Conservation (phyloP, 768 basidiomycete species). For the Cubamyces sp. region DNA sequence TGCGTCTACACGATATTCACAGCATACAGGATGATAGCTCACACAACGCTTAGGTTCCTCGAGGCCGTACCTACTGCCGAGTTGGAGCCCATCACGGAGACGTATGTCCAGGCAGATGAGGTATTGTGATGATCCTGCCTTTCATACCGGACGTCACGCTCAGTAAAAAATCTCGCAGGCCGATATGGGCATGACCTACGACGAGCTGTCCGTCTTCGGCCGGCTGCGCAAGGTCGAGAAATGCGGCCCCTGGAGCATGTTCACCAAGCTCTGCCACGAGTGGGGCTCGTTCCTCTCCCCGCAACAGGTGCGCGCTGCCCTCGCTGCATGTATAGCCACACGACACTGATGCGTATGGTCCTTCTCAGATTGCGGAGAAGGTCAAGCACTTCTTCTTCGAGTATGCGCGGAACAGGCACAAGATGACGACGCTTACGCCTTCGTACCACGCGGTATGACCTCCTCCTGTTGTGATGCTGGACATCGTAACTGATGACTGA, state of each 20-base stretch:
- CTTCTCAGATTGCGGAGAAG: constrained; percentile 85
- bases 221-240: constrained; percentile 95
- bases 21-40: background rate
- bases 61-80: constrained; percentile 94
- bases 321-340: no score
- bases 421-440: constrained; percentile 97
- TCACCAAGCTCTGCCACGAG: constrained; percentile 91
- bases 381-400: constrained; percentile 98
- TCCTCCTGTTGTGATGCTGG: constrained; percentile 23
- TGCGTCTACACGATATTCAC: constrained; percentile 37
- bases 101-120: constrained; percentile 96
- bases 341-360: no score
- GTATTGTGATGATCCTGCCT: constrained; percentile 41
- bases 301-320: constrained; percentile 55
- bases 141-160: background rate
- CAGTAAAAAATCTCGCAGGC: constrained; percentile 48
- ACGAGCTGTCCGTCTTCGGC: constrained; percentile 93
- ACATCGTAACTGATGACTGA: background rate
- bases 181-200: constrained; percentile 99
- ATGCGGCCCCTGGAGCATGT: constrained; percentile 97
- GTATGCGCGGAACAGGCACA: constrained; percentile 94
- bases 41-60: constrained; percentile 67
- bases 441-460: constrained; percentile 85
- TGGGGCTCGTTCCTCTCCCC: constrained; percentile 91
- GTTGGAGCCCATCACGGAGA: constrained; percentile 91